Evolutionary conservation across 371 early-diverging fungal genomes (phyloP), one percentile per base, ranked within the genome.

Genomic region (Apophysomyces ossiformis): DNA sequence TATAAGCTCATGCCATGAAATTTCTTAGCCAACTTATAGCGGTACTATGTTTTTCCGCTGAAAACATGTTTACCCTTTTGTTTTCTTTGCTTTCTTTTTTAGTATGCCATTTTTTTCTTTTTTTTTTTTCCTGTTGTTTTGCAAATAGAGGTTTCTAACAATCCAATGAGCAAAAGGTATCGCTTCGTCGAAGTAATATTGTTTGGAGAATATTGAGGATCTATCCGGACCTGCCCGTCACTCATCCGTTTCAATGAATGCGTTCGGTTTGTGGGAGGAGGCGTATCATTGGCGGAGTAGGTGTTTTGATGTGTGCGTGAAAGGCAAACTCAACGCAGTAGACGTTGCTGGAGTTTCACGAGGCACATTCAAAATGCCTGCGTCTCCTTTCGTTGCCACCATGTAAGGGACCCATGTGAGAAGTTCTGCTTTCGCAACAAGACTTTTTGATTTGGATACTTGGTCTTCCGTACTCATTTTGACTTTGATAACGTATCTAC

Each of bases 351-450:
- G 38, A n/a, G 60, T 38, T 41, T 63, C 63, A 26, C 68, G 58
- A 35, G 68, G 68, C 13, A 68, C 60, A 38, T 63, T 68, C 37
- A 68, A 54, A 9, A 68, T 32, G 32, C 64, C 68, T 7, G 37
- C 64, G 45, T 38, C 21, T 41, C 60, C 61, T n/a, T 39, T 18
- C 1, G 61, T 37, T 13, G 67, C 57, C 37, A 37, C 43, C 64
- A 59, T 63, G 41, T 63, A 68, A 8, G 68, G 68, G 16, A 63
- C 68, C 68, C 68, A 68, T 7, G 68, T 68, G 35, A 69, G 41
- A 21, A 37, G 39, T 36, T 69, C 65, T 44, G 64, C 35, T 43
- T 65, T 64, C n/a, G 65, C 60, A n/a, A 21, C 54, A n/a, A 50
- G 21, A 8, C 39, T 36, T 26, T 41, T 58, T 58, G 58, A n/a